Conservation (phyloP, 768 basidiomycete genomes). For the Pisolithus orientalis region DNA sequence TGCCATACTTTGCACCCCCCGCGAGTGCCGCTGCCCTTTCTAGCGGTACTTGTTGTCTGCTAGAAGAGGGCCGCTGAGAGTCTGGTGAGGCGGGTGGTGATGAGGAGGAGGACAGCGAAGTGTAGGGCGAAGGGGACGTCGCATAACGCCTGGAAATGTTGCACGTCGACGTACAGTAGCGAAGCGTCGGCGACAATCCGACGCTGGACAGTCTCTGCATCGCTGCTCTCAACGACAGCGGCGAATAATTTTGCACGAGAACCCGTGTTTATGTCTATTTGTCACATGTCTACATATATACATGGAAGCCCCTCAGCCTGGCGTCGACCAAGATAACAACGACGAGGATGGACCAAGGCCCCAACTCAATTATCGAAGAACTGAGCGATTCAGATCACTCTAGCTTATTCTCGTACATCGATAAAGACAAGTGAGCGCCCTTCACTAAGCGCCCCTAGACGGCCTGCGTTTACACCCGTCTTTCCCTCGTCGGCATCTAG, state of each 20-base stretch:
- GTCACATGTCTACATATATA: constrained; percentile 10
- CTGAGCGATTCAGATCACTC: constrained; percentile 42
- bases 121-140: no score
- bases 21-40: constrained; percentile 2
- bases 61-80: neutral
- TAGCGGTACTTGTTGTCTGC: constrained; percentile 6
- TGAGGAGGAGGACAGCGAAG: neutral
- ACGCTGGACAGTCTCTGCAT: constrained; percentile 24
- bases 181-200: constrained; percentile 9
- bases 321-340: constrained; percentile 6
- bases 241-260: neutral
- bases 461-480: neutral
- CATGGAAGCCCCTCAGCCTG: constrained; percentile 6
- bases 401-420: constrained; percentile 55
- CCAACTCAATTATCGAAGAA: constrained; percentile 40
- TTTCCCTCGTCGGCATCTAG: constrained; percentile 29
- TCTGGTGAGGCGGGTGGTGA: neutral
- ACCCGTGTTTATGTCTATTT: constrained; percentile 10
- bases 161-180: constrained; percentile 4
- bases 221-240: neutral
- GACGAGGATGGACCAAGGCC: constrained; percentile 13
- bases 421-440: constrained; percentile 56
- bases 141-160: neutral
- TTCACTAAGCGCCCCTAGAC: neutral
- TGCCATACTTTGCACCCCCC: neutral